These are phyloP conservation scores for Scorias spongiosa DNA, from an alignment of 2,329 filamentous ascomycete genomes.

Conservation along the genomic window DNA sequence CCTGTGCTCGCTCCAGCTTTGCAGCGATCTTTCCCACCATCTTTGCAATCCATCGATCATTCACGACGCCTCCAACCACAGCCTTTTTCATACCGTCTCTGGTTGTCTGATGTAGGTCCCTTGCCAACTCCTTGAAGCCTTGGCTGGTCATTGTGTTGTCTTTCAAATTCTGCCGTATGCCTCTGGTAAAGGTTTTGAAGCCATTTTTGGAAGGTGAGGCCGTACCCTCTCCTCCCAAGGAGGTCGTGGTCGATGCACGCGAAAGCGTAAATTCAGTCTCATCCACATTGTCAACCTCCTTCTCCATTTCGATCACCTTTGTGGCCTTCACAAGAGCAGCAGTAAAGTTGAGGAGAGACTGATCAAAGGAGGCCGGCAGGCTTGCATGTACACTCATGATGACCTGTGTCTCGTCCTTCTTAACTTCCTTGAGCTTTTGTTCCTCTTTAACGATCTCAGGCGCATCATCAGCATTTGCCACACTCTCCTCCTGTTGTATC, in stretches of 20 bases:
- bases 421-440: conserved; percentile 24
- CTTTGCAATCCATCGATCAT: conserved; percentile 41
- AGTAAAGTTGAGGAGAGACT: conserved; percentile 38
- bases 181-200: conserved; percentile 14
- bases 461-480: conserved; percentile 28
- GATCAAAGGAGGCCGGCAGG: conserved; percentile 35
- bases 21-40: conserved; percentile 36
- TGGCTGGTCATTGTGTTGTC: conserved; percentile 1
- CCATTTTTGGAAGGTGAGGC: conserved; percentile 6
- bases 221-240: not conserved
- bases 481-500: conserved; percentile 21
- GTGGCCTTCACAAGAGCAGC: conserved; percentile 41
- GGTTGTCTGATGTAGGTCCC: conserved; percentile 16
- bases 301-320: conserved; percentile 41
- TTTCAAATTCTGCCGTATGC: conserved; percentile 14
- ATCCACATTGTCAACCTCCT: conserved; percentile 23
- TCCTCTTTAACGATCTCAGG: conserved; percentile 28
- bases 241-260: not conserved
- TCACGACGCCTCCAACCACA: conserved; percentile 31
- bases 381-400: conserved; percentile 33
- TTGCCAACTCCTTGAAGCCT: not conserved
- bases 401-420: conserved; percentile 35
- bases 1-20: conserved; percentile 34
- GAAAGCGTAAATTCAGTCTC: not conserved
- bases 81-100: conserved; percentile 34